Conservation (phyloP, 1,284 basidiomycete species). For the Irpex lacteus region DNA sequence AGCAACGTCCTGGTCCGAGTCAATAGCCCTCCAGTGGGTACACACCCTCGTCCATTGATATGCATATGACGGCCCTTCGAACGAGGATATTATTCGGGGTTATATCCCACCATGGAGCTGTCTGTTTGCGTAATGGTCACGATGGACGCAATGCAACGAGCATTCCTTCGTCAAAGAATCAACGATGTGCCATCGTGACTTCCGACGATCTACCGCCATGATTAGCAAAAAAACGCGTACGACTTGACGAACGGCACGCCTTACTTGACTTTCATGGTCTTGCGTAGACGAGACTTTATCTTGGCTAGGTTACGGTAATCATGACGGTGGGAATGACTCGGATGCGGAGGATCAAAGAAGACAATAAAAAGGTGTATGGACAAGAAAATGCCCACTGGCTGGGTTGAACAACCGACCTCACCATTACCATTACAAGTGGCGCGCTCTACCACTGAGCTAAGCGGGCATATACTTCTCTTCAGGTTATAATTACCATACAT, state of each 20-base stretch:
- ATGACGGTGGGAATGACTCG: too few relatives aligned
- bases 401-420: slow-evolving; percentile 48
- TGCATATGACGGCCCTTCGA: not conserved
- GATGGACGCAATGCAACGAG: not conserved
- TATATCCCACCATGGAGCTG: not conserved
- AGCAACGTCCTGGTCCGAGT: not conserved
- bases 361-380: too few relatives aligned
- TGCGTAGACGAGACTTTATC: too few relatives aligned
- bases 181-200: slow-evolving; percentile 9
- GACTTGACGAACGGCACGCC: too few relatives aligned
- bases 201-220: slow-evolving; percentile 9
- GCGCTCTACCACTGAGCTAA: slow-evolving; percentile 36
- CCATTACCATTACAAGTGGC: slow-evolving; percentile 36
- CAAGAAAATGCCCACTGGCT: slow-evolving; percentile 24
- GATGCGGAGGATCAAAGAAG: too few relatives aligned
- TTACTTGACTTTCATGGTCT: too few relatives aligned
- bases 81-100: not conserved
- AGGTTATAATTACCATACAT: too few relatives aligned
- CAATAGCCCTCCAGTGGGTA: not conserved
- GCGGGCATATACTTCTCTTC: slow-evolving; percentile 25
- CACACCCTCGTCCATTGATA: not conserved
- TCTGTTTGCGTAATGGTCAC: not conserved
- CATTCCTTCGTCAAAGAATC: not conserved
- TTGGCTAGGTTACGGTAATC: too few relatives aligned
- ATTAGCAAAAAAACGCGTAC: not conserved